Base-by-base conservation (phyloP, 495 filamentous ascomycete genomes). In the Xylaria sp. region DNA sequence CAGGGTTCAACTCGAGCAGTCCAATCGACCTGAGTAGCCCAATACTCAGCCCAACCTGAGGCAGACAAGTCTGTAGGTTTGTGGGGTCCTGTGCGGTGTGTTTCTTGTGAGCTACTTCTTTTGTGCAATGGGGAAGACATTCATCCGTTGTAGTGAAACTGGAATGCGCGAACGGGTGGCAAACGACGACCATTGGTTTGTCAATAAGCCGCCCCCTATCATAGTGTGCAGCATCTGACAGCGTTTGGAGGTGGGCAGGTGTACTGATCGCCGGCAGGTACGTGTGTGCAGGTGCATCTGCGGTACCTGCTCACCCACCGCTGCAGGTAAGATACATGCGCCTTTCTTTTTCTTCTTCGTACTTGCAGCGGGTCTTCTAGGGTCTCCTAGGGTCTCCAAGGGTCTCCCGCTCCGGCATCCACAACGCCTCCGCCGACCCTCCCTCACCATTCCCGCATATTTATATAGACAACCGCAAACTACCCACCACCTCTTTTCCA, bases 381-480 rank as follows among this genome's bases (percentile, higher is more conserved):
- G 33, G 66, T 59, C 12, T 19, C 55, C 48, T n/a, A n/a, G n/a
- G n/a, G 8, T 37, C 59, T 31, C 31, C 21, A 9, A 40, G 26
- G 35, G 66, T 48, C 14, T n/a, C 55, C 50, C 21, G 65, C 31
- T 55, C 53, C 65, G 19, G 21, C 44, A 5, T 26, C 26, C 21
- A 65, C 6, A 44, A 63, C 35, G 29, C 26, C 71, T 44, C 26
- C 35, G 66, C 46, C 66, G 37, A 15, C 29, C 48, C 33, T 59
- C 21, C 19, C 24, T 24, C 37, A n/a, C 21, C 59, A 40, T 46
- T 61, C 31, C 41, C 37, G 29, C 55, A 50, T 50, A 64, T 70
- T 61, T 59, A 64, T 70, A 69, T 59, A 69, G 70, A 61, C 26
- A 59, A 50, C 48, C 53, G 67, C 69, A 64, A 31, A 24, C 37